Base-by-base conservation (phyloP, 306 rosid genomes). In the Glycine soja region DNA sequence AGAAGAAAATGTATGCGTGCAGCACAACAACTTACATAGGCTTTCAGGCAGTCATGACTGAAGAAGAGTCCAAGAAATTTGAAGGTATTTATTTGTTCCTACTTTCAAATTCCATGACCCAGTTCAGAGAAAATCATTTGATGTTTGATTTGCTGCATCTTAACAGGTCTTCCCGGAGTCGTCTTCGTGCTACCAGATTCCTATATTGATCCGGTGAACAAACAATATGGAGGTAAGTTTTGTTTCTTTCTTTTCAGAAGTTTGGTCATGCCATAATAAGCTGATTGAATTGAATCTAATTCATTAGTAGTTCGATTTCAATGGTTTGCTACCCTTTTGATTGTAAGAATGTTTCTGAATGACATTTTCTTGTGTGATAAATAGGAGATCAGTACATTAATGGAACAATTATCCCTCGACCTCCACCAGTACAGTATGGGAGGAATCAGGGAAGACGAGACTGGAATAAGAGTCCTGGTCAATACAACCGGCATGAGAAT, bases 331-430 rank as follows among this genome's bases (percentile, higher is more conserved):
- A 9, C 46, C 19, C n/a, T 65, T 75, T 71, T 73, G 42, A 43
- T 14, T 74, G 47, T 7, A 11, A 52, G 8, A 42, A 67, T 8
- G 18, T 46, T 66, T 81, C 52, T 56, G 40, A 53, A 80, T 18
- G 45, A 18, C 10, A 18, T 77, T 72, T 74, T 43, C 5, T 16
- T 42, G 48, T 73, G 48, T 85, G 74, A 42, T 84, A 38, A 76
- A 74, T 83, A 95, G 98, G 99, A 72, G 98, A 95, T 64, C 90
- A 93, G 80, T 95, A 95, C 86, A 88, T 90, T 3, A 79, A 95
- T 65, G 98, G 99, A 70, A 80, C 85, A 48, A 93, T 95, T 76
- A 91, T 90, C 80, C 96, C 91, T 62, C 90, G 99, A 70, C 97
- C 97, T 58, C 99, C 95, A 5, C 95, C 97, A 1, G 74, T 90